Base-by-base conservation (phyloP, 1,139 yeast species). In the Pneumocystis wakefieldiae region DNA sequence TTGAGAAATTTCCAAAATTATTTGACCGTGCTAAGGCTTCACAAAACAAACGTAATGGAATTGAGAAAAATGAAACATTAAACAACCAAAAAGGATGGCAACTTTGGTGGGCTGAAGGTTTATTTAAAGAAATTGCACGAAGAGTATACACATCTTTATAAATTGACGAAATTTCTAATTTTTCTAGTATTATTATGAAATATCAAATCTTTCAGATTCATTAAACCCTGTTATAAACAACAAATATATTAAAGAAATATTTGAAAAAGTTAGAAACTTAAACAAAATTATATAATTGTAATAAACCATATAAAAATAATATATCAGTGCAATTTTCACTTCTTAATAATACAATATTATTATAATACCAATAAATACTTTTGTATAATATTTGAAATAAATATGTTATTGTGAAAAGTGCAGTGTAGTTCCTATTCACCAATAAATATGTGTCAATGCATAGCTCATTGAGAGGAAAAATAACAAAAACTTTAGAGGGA, bases 1-100 rank as follows among this genome's bases (percentile, higher is more conserved):
- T 63, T 42, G 53, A 38, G 24, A 36, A 24, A 14, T 61, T 61
- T 39, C 19, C 64, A 32, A 63, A 36, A 24, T 28, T 53, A 17
- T 35, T 12, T 29, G 64, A 42, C 14, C 55, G 55, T 24, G 28
- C 28, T 48, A 48, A 48, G 7, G 29, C 3, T 48, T 24, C 15
- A 24, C 55, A 48, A 8, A 28, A 7, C 19, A 48, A 48, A 24
- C 24, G 32, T 24, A 48, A 48, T 48, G 32, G 32, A 10, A 2
- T 19, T 48, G 15, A 48, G n/a, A 19, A 48, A 48, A 48, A 48
- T 48, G 12, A 19, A 24, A 24, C 14, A 8, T 24, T 12, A 2
- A 8, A 48, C 15, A 12, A 48, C 28, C 32, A 24, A 24, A 15
- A 1, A 48, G 14, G 3, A 48, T 48, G 55, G 55, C 55, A 48